A percentile compares a stretch with the other conserved stretches of the same genome.
Evolutionary conservation across 495 filamentous ascomycete genomes (phyloP).

Genomic region (Talaromyces nanjingensis): DNA sequence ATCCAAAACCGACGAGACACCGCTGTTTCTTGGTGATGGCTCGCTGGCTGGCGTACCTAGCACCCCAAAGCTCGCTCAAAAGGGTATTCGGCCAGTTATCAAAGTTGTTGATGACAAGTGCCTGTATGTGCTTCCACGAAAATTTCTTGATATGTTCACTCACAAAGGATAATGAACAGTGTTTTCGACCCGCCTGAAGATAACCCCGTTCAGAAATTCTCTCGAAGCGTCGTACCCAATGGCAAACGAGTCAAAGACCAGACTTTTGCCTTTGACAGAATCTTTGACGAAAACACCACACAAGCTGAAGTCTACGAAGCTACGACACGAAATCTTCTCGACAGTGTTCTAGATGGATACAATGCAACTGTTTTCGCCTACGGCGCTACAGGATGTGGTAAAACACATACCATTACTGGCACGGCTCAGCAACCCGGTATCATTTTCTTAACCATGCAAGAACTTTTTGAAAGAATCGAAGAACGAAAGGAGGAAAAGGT

Average conservation of each 20-base stretch:
- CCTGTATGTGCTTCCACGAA: conserved; percentile 55
- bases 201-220: conserved; percentile 87
- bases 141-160: background rate
- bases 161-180: conserved; percentile 36
- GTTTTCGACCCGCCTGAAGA: conserved; percentile 98
- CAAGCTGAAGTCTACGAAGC: conserved; percentile 95
- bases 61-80: conserved; percentile 72
- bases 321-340: conserved; percentile 80
- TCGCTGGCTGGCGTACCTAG: conserved; percentile 78
- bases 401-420: conserved; percentile 97
- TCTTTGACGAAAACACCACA: conserved; percentile 93
- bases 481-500: conserved; percentile 78
- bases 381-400: conserved; percentile 95
- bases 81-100: conserved; percentile 83
- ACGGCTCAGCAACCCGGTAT: conserved; percentile 92
- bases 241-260: conserved; percentile 97
- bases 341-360: conserved; percentile 94
- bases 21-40: conserved; percentile 90
- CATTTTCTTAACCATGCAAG: conserved; percentile 98
- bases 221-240: conserved; percentile 69
- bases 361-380: conserved; percentile 99
- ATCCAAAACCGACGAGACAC: conserved; percentile 74
- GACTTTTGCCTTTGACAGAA: conserved; percentile 91
- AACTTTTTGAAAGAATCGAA: conserved; percentile 91
- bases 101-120: conserved; percentile 96